phyloP scores from a whole-genome alignment of 768 basidiomycete species.

The Strobilomyces dryophilus region DNA sequence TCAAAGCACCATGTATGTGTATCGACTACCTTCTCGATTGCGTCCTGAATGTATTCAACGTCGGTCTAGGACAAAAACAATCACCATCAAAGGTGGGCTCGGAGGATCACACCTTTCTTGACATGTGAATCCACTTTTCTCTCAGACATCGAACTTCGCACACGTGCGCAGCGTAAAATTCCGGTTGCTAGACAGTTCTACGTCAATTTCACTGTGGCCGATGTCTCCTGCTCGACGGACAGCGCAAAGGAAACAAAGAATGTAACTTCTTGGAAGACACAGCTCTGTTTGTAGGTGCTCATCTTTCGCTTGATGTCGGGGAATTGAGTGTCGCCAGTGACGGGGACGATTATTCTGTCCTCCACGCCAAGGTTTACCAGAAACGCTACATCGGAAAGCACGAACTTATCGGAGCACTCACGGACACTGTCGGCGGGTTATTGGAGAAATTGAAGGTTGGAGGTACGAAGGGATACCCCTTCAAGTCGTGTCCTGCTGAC shows the following conservation, averaged over 20 bases:
- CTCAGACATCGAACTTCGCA: constrained; percentile 1
- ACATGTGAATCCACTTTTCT: neutral
- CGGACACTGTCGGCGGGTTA: neutral
- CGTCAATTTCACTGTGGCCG: neutral
- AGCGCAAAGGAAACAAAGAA: neutral
- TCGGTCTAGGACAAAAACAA: neutral
- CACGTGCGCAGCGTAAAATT: neutral
- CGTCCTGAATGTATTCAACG: neutral
- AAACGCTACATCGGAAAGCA: neutral
- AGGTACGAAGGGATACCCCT: neutral
- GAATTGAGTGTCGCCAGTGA: neutral
- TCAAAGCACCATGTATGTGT: neutral
- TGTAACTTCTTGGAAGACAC: neutral
- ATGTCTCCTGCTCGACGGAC: neutral
- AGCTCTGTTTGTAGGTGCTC: neutral
- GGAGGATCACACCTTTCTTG: too few relatives aligned
- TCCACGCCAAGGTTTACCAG: neutral
- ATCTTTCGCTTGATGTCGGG: neutral
- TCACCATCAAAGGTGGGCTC: constrained; percentile 1
- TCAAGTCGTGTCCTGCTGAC: neutral
- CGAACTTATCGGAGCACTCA: neutral
- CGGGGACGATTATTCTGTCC: neutral
- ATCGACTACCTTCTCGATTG: too few relatives aligned
- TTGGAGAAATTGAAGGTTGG: neutral
- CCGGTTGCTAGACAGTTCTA: neutral